Evolutionary conservation across 1,284 basidiomycete genomes (phyloP).

Genomic region (Athelia psychrophila): DNA sequence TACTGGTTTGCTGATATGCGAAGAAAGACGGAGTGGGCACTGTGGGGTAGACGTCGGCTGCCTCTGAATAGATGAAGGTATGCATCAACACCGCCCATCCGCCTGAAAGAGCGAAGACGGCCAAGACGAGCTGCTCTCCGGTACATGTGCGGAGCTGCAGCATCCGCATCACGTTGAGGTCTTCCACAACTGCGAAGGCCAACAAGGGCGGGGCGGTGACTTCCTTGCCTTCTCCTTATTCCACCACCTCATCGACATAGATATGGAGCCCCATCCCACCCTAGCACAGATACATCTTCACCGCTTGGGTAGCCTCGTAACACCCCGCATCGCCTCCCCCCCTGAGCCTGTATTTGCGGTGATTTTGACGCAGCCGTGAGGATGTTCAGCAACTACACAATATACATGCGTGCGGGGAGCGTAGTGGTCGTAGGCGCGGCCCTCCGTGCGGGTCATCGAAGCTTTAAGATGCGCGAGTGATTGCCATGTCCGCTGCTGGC

Average conservation of each 20-base stretch:
- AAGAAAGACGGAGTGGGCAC: slow-evolving; percentile 83
- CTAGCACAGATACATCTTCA: slow-evolving; percentile 95
- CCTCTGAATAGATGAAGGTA: slow-evolving; percentile 88
- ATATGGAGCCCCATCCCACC: slow-evolving; percentile 96
- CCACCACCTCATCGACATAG: slow-evolving; percentile 98
- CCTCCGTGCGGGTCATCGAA: too few relatives aligned
- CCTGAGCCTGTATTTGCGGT: slow-evolving; percentile 96
- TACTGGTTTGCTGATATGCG: slow-evolving; percentile 70
- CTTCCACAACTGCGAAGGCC: slow-evolving; percentile 84
- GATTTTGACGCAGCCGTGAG: slow-evolving; percentile 89
- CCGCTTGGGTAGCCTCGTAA: slow-evolving; percentile 89
- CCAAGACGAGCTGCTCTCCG: slow-evolving; percentile 66
- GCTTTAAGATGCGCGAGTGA: too few relatives aligned
- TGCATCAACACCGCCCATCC: slow-evolving; percentile 87
- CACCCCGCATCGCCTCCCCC: slow-evolving; percentile 90
- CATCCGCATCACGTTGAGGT: slow-evolving; percentile 88
- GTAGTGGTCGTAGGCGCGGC: too few relatives aligned
- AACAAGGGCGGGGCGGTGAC: slow-evolving; percentile 88
- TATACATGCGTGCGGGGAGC: too few relatives aligned
- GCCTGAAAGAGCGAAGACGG: slow-evolving; percentile 88
- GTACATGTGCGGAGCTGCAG: slow-evolving; percentile 77
- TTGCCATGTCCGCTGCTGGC: slow-evolving; percentile 95
- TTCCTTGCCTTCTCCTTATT: slow-evolving; percentile 79
- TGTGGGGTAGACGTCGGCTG: too few relatives aligned
- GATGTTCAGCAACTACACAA: slow-evolving; percentile 94